Evolutionary conservation across 225 moss, liverwort and hornwort species (phyloP), one percentile per base, ranked within the genome.

Genomic region (Sphagnum tenellum): DNA sequence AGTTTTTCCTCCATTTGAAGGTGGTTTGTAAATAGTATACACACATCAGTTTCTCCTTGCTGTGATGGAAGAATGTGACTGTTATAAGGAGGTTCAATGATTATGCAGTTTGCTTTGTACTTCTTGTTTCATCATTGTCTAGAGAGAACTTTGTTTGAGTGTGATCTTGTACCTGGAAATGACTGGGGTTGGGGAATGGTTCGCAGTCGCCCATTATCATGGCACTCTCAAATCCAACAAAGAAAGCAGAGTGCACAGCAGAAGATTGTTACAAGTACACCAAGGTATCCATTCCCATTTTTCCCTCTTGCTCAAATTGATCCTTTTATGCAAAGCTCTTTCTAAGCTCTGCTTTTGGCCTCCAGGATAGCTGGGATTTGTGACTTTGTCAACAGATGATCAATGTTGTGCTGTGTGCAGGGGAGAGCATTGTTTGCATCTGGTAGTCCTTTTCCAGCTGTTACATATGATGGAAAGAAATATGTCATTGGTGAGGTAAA

Each of bases 351-450:
- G 29, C 29, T 29, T 29, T 29, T 29, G 29, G 29, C 29, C 29
- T 29, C 29, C 29, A 29, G 29, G 29, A 29, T 29, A 29, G 29
- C 29, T 29, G 29, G 29, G 29, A 29, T 29, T 29, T 29, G 29
- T 29, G 29, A 29, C 29, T 29, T 29, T 29, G 29, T 29, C 29
- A 29, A 29, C 29, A 29, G 29, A 29, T 29, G 29, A 29, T 29
- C 29, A 29, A 29, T 29, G 29, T 29, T 29, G 29, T 45, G 60
- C 60, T 79, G 77, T 74, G 77, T 74, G 60, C 87, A 89, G 77
- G 94, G 94, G 4, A 87, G 84, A 75, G 91, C 89, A 12, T 67
- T 95, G 61, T 95, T 63, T 66, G 91, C 89, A 8, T 88, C 88
- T 64, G 91, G 94, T 57, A 95, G 94, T 58, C 94, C 94, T 47